A percentile compares a stretch with the other conserved stretches of the same genome.
Conservation (phyloP, 306 rosid species). For the Rosa multiflora region DNA sequence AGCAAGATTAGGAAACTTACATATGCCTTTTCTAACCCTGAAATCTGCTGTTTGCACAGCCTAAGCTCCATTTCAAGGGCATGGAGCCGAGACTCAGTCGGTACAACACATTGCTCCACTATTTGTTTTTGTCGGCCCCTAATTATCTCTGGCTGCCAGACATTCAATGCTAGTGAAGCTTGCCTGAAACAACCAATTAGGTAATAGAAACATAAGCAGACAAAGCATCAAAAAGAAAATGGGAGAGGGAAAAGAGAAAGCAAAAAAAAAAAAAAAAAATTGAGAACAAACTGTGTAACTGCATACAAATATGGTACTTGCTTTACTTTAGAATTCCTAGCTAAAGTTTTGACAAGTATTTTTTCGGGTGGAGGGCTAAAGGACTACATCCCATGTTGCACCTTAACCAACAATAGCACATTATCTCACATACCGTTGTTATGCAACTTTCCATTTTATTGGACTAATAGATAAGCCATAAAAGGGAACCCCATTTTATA, state of each 20-base stretch:
- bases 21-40: constrained; percentile 49
- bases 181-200: constrained; percentile 43
- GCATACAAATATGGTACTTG: not conserved
- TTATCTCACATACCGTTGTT: not conserved
- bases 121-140: constrained; percentile 53
- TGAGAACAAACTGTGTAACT: not conserved
- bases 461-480: too few relatives aligned
- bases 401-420: not conserved
- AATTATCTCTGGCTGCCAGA: constrained; percentile 82
- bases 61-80: constrained; percentile 59
- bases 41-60: constrained; percentile 58
- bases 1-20: constrained; percentile 45
- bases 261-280: not conserved
- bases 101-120: constrained; percentile 57
- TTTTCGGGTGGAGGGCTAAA: not conserved
- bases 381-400: not conserved
- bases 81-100: constrained; percentile 50
- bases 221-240: not conserved
- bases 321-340: not conserved
- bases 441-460: too few relatives aligned
- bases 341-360: not conserved
- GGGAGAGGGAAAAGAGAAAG: too few relatives aligned
- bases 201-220: not conserved
- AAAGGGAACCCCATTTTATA: too few relatives aligned
- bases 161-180: constrained; percentile 78